Conservation (phyloP, 257 asterid genomes). For the Leptodermis oblonga region DNA sequence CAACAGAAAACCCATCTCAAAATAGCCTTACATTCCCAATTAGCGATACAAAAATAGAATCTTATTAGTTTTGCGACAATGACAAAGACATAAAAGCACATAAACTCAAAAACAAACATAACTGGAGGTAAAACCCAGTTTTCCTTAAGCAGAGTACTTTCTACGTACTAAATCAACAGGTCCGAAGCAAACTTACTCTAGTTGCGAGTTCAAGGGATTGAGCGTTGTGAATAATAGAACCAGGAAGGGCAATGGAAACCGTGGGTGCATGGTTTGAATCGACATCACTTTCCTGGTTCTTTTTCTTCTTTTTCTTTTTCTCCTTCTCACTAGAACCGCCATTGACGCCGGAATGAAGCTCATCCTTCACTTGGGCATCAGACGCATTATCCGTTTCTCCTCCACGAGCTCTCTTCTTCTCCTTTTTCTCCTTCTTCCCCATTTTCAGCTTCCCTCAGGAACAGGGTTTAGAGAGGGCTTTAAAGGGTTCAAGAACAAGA, state of each 20-base stretch:
- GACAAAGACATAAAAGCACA: background rate
- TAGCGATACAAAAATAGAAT: background rate
- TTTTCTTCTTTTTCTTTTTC: constrained; percentile 47
- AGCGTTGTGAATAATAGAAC: constrained; percentile 74
- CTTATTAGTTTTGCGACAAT: background rate
- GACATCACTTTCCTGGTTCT: constrained; percentile 23
- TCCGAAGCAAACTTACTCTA: constrained; percentile 34
- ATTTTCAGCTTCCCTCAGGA: constrained; percentile 14
- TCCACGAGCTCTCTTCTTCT: constrained; percentile 40
- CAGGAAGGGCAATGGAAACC: constrained; percentile 68
- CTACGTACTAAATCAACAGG: background rate
- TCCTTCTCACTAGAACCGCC: constrained; percentile 35
- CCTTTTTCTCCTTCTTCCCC: constrained; percentile 44
- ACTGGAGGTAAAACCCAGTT: background rate
- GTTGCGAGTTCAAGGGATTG: constrained; percentile 91
- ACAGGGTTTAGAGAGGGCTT: constrained; percentile 30
- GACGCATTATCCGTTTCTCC: constrained; percentile 10
- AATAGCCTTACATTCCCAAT: background rate
- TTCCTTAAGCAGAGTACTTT: background rate
- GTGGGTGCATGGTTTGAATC: constrained; percentile 44
- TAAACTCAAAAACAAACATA: constrained; percentile 1
- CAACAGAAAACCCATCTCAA: background rate
- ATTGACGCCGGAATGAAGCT: constrained; percentile 17
- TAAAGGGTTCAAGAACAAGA: background rate
- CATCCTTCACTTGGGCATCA: background rate